A percentile compares a stretch with the other conserved stretches of the same genome.
Conservation (phyloP, 192 early-diverging fungal genomes). For the Gigaspora rosea region DNA sequence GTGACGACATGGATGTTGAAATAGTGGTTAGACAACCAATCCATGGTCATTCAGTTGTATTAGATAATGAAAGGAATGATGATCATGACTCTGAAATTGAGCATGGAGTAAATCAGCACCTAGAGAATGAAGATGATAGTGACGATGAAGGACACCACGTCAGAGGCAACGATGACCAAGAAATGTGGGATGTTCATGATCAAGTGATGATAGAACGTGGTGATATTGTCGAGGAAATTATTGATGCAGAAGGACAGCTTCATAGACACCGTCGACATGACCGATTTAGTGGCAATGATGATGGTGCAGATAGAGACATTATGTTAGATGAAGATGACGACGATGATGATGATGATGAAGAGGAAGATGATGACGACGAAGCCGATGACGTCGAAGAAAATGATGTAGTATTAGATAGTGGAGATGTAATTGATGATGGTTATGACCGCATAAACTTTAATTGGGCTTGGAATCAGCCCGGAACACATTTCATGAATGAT, state of each 20-base stretch:
- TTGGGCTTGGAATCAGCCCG: conserved; percentile 41
- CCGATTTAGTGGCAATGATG: conserved; percentile 47
- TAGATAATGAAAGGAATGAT: conserved; percentile 52
- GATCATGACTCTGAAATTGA: conserved; percentile 54
- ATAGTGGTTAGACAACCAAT: conserved; percentile 48
- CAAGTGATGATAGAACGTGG: conserved; percentile 48
- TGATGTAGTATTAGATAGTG: conserved; percentile 53
- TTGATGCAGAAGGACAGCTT: conserved; percentile 55
- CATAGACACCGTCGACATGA: conserved; percentile 46
- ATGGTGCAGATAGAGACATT: conserved; percentile 55
- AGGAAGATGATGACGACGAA: conserved; percentile 48
- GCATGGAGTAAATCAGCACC: conserved; percentile 56
- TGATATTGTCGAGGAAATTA: conserved; percentile 41
- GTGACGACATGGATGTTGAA: conserved; percentile 63
- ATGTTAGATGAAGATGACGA: conserved; percentile 58
- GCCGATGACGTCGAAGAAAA: conserved; percentile 49
- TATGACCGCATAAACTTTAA: conserved; percentile 40
- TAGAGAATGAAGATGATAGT: conserved; percentile 48
- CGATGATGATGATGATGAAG: conserved; percentile 59
- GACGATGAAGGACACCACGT: conserved; percentile 49
- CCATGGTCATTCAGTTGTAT: conserved; percentile 44
- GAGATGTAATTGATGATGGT: conserved; percentile 51
- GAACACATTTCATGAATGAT: conserved; percentile 38
- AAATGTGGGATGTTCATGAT: conserved; percentile 57
- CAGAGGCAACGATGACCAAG: conserved; percentile 60